Conservation (phyloP, 345 rosid genomes). For the Citrus hindsii region DNA sequence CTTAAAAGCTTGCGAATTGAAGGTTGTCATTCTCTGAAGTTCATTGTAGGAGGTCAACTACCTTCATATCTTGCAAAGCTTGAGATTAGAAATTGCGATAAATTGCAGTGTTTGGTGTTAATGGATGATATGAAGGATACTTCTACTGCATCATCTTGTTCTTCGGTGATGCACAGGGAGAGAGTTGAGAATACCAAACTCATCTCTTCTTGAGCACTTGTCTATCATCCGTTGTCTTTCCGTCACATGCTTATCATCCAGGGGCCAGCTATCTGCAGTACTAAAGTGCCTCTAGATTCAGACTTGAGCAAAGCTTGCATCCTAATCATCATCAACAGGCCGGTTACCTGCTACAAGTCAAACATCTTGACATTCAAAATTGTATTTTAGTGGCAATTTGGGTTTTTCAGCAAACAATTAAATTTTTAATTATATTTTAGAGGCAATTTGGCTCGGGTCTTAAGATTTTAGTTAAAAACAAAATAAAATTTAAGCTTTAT, state of each 20-base stretch:
- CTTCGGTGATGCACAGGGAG: neutral
- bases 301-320: neutral
- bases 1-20: neutral
- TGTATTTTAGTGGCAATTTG: neutral
- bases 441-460: too few species aligned
- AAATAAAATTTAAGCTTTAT: too few species aligned
- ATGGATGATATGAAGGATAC: neutral
- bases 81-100: neutral
- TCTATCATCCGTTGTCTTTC: conserved; percentile 1
- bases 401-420: too few species aligned
- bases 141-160: neutral
- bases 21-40: neutral
- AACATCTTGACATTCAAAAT: neutral
- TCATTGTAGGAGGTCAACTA: neutral
- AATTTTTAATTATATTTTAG: too few species aligned
- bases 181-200: neutral
- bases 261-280: conserved; percentile 6
- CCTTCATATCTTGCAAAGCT: neutral
- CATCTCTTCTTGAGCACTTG: neutral
- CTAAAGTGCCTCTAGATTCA: conserved; percentile 2
- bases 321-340: neutral
- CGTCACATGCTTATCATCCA: conserved; percentile 4
- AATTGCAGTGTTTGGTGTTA: neutral
- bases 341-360: neutral
- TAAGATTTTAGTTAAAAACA: too few species aligned